Conservation (phyloP, 2,329 filamentous ascomycete species). For the Penicillium sp. region DNA sequence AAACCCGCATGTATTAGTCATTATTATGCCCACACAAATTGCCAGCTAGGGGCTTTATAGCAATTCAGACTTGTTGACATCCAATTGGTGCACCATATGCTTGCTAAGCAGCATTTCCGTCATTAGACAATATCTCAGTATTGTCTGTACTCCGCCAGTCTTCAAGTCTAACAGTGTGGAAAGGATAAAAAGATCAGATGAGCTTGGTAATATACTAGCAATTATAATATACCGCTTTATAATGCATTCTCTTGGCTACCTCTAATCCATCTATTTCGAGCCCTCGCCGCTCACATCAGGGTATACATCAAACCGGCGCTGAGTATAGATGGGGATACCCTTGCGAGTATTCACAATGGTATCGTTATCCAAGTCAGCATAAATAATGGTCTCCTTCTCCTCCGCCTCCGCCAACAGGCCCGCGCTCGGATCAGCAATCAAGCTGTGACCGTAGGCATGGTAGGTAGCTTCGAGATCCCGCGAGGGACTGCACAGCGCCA, state of each 20-base stretch:
- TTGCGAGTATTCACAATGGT: slow-evolving; percentile 77
- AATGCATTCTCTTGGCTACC: background rate
- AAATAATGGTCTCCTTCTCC: slow-evolving; percentile 77
- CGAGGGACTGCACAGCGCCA: slow-evolving; percentile 89
- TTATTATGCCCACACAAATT: too few relatives aligned
- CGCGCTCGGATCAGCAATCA: slow-evolving; percentile 88
- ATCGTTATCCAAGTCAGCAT: slow-evolving; percentile 71
- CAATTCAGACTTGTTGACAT: too few relatives aligned
- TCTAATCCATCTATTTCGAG: slow-evolving; percentile 22
- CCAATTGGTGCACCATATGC: too few relatives aligned
- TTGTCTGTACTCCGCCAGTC: background rate
- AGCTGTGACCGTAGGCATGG: slow-evolving; percentile 88
- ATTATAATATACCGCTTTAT: background rate
- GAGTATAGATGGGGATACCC: slow-evolving; percentile 81
- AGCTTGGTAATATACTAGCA: background rate
- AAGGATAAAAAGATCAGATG: background rate
- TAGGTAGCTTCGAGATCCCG: slow-evolving; percentile 78
- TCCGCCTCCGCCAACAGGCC: slow-evolving; percentile 78
- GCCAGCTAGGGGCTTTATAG: too few relatives aligned
- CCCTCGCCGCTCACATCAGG: slow-evolving; percentile 75
- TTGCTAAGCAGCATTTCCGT: too few relatives aligned
- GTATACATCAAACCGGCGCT: slow-evolving; percentile 94
- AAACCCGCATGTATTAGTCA: too few relatives aligned
- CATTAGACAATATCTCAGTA: background rate
- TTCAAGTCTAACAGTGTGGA: background rate